Evolutionary conservation across 1,139 yeast genomes (phyloP), one percentile per base, ranked within the genome.

Genomic region (Yamadazyma diddensiae): DNA sequence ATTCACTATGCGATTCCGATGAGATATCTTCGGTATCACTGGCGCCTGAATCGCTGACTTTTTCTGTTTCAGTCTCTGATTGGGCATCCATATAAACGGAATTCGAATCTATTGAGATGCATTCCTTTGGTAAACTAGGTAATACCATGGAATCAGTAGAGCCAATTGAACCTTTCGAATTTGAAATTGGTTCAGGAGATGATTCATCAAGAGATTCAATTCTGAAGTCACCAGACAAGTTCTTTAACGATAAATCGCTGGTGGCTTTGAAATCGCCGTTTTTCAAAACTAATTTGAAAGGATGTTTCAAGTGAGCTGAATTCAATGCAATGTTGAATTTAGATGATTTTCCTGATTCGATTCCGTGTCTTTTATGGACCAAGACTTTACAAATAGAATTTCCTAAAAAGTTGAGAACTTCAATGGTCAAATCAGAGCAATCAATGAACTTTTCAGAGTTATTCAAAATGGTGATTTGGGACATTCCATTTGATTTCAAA

Each of bases 291-390:
- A 64, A 43, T 28, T 49, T 50, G 46, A 65, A 63, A 9, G 72
- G 70, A 35, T 48, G 57, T 35, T 59, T 58, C 36, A 59, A 51
- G 38, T 65, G 65, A n/a, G 59, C 56, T 35, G 52, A 52, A 29
- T 50, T 51, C 30, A 65, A 48, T 9, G 53, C 46, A 30, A 67
- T 50, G 36, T 66, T 65, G 43, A 65, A 65, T 33, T 59, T 65
- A 7, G 57, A 50, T 3, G 48, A 42, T 36, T 57, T 55, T 1
- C 54, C 53, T n/a, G 69, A 57, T 12, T 50, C 42, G 27, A 67
- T 58, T 4, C 64, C 65, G 24, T 57, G 58, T 15, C 49, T 53
- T 37, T 57, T 61, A 36, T 56, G 58, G 16, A 64, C 53, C 19
- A 50, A 42, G 7, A 58, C 57, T 6, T 55, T 49, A 12, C 58